Evolutionary conservation across 352 stramenopile species (phyloP), one percentile per base, ranked within the genome.

Genomic region (Globisporangium middletonii): DNA sequence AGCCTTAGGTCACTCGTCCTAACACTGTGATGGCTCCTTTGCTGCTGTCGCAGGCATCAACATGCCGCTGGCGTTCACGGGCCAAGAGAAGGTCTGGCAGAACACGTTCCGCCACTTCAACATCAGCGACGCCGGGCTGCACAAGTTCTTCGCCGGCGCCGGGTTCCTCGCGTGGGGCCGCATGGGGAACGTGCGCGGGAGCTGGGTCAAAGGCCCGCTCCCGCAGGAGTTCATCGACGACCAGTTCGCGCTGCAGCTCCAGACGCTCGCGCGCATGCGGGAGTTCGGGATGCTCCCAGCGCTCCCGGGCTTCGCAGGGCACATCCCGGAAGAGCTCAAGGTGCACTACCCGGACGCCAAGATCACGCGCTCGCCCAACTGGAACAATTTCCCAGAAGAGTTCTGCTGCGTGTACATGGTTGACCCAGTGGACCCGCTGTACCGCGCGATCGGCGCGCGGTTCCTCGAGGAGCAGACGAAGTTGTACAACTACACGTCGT

Each of bases 81-180:
- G 89, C 6, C 88, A 96, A 60, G 89, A 97, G 60, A 88, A 92
- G 49, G 83, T 95, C 45, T 96, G 88, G 77, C 79, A 93, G 37
- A 77, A 84, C 28, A 89, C 91, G 16, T 97, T 94, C 72, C 76
- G 75, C 7, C 65, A 90, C 53, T 88, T 96, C 59, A 90, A 92
- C 55, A 67, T 96, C 15, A 83, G 71, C 26, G 69, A 89, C 55
- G 62, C 68, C 13, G 89, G 89, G 0, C 69, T 96, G 50, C 60
- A 84, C 62, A 92, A 92, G 55, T 97, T 95, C 65, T 97, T 97
- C 54, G 85, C 90, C 2, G 88, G 89, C 0, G 73, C 86, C 2
- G 88, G 88, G 0, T 97, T 96, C 57, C 61, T 97, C 16, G 84
- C 89, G 3, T 97, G 89, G 89, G 76, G 84, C n/a, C 67, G 91